Evolutionary conservation across 306 rosid species (phyloP), one percentile per base, ranked within the genome.

Genomic region (Medicago lupulina): DNA sequence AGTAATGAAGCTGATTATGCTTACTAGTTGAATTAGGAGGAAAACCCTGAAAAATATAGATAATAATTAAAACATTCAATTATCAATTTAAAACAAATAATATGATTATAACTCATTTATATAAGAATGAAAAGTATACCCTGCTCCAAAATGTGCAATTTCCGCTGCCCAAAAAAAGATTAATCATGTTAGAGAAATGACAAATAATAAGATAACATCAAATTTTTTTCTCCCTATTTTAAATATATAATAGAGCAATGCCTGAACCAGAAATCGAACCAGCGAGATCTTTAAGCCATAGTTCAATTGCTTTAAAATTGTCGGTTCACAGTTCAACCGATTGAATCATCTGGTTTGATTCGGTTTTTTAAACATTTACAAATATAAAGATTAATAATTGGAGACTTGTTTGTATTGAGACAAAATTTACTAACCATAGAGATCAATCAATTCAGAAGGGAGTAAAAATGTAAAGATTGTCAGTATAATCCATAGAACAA

Each of bases 81-180:
- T 3, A 64, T 23, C 34, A 79, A 80, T 46, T 63, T 23, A 13
- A 70, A 17, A 60, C 14, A 58, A 49, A 79, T 28, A 5, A 71
- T 51, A 34, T 41, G 31, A 28, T 53, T 41, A 64, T 41, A 64
- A 81, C 62, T 57, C 36, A 62, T 19, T 41, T 73, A 76, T 58
- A 41, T 34, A 41, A 31, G 75, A 75, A 75, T 39, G 36, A 70
- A 67, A 82, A 75, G 7, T 46, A 57, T 89, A 96, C 99, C 99
- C 99, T 28, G 98, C 98, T 16, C 99, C 99, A 82, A 96, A 92
- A 83, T 92, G 98, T 41, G 99, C 97, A 70, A 88, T 3, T 60
- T 67, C 83, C 72, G 92, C 99, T 96, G 93, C 78, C 70, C 59
- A 23, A 55, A 75, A 82, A 70, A 44, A 50, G 2, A 66, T 28